Evolutionary conservation across 1,284 basidiomycete genomes (phyloP).

Genomic region (Cutaneotrichosporon sp.): DNA sequence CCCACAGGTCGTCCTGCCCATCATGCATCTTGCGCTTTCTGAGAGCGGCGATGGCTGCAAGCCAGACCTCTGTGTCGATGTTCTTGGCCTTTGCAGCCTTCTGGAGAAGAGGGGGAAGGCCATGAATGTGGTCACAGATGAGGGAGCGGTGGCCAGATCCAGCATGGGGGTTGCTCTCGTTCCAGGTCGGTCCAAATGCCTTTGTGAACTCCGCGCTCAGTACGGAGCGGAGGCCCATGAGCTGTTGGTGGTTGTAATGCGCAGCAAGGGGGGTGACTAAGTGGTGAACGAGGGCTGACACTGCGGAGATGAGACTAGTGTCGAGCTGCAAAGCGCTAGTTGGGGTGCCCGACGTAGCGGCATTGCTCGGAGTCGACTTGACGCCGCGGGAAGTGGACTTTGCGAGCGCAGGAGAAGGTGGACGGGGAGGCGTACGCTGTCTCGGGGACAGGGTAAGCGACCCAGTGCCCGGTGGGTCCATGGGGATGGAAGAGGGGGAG

Average conservation of each 20-base stretch:
- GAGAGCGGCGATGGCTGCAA: conserved; percentile 25
- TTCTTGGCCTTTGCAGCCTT: conserved; percentile 27
- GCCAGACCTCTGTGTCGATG: conserved; percentile 35
- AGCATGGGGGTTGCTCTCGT: conserved; percentile 29
- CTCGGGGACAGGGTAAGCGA: background rate
- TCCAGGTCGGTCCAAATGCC: conserved; percentile 36
- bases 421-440: background rate
- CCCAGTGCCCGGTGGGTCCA: conserved; percentile 1
- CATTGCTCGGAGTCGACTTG: too few species aligned
- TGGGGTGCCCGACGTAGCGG: background rate
- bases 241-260: conserved; percentile 30
- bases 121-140: conserved; percentile 31
- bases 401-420: background rate
- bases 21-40: conserved; percentile 14
- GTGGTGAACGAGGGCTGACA: conserved; percentile 36
- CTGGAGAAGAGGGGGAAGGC: conserved; percentile 33
- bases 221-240: conserved; percentile 29
- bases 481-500: background rate
- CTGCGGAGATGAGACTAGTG: conserved; percentile 34
- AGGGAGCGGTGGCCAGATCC: conserved; percentile 43
- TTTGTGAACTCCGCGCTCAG: conserved; percentile 24
- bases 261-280: conserved; percentile 36
- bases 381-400: too few species aligned
- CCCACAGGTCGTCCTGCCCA: conserved; percentile 38
- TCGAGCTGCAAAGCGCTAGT: conserved; percentile 19